Conservation (phyloP, 2,329 filamentous ascomycete genomes). For the Xylaria multiplex region DNA sequence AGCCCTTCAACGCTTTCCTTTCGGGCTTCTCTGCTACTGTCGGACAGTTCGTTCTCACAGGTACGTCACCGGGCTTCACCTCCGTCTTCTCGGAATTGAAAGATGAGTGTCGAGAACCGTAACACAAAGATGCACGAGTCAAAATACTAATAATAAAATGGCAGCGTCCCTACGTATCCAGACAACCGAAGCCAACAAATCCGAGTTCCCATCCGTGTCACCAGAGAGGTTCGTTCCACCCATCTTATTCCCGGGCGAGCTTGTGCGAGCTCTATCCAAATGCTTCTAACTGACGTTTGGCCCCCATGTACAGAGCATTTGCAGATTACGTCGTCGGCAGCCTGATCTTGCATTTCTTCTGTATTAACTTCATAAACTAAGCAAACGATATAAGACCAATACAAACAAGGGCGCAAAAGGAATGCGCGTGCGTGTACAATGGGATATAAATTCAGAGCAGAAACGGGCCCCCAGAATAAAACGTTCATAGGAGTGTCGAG, state of each 20-base stretch:
- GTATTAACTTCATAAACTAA: constrained; percentile 99
- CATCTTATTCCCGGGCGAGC: neutral
- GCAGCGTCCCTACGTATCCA: constrained; percentile 85
- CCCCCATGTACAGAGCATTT: constrained; percentile 74
- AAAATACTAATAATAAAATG: constrained; percentile 33
- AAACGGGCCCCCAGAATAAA: neutral
- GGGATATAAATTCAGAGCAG: constrained; percentile 15
- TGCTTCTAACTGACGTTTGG: neutral
- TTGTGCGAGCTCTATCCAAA: neutral
- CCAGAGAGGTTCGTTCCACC: constrained; percentile 74
- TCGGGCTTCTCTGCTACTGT: constrained; percentile 94
- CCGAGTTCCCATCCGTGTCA: constrained; percentile 78
- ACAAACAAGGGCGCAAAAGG: constrained; percentile 27
- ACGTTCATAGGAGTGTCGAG: neutral
- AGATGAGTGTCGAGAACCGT: neutral
- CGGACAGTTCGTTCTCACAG: constrained; percentile 96
- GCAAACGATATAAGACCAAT: constrained; percentile 23
- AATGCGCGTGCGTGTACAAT: constrained; percentile 20
- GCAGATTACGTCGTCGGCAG: constrained; percentile 96
- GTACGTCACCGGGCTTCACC: constrained; percentile 57
- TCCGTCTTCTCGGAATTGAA: neutral
- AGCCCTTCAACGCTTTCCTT: constrained; percentile 99
- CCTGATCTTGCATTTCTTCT: constrained; percentile 97
- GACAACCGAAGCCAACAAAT: constrained; percentile 83
- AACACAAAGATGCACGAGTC: neutral